These are phyloP conservation scores for Pisolithus albus DNA, from an alignment of 768 basidiomycete genomes.

Conservation along the genomic window DNA sequence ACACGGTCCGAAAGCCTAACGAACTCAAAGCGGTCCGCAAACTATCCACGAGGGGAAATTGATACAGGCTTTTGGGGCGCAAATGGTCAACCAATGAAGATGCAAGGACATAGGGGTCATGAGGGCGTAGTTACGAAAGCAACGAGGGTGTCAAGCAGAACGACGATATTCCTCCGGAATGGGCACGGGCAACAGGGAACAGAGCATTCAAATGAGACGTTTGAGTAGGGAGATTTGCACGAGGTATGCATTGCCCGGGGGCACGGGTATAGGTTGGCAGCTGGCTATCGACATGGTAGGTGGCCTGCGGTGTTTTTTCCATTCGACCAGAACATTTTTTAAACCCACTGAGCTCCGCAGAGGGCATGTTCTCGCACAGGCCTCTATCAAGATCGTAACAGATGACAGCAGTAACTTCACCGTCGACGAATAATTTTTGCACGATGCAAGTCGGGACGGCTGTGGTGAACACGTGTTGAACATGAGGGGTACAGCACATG, in stretches of 20 bases:
- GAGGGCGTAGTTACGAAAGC: slow-evolving; percentile 22
- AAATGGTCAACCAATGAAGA: slow-evolving; percentile 14
- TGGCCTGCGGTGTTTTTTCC: slow-evolving; percentile 23
- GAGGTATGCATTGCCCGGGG: slow-evolving; percentile 31
- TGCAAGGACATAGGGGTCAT: slow-evolving; percentile 16
- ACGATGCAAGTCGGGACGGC: slow-evolving; percentile 51
- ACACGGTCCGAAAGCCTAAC: slow-evolving; percentile 7
- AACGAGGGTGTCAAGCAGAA: slow-evolving; percentile 30
- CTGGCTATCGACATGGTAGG: slow-evolving; percentile 25
- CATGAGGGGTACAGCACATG: slow-evolving; percentile 13
- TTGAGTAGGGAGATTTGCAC: slow-evolving; percentile 24
- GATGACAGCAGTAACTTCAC: slow-evolving; percentile 53
- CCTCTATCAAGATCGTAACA: slow-evolving; percentile 64
- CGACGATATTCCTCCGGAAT: slow-evolving; percentile 15
- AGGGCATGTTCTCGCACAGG: slow-evolving; percentile 43
- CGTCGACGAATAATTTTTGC: slow-evolving; percentile 66
- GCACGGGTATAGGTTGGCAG: slow-evolving; percentile 27
- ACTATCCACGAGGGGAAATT: slow-evolving; percentile 22
- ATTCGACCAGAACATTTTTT: slow-evolving; percentile 32
- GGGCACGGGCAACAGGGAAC: slow-evolving; percentile 30
- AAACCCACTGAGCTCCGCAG: slow-evolving; percentile 53
- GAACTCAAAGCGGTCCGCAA: slow-evolving; percentile 16
- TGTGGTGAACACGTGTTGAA: slow-evolving; percentile 30
- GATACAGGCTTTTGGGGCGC: slow-evolving; percentile 6
- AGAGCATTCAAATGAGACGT: slow-evolving; percentile 40